Base-by-base conservation (phyloP, 169 alveolate species). In the Plasmodium sp. region DNA sequence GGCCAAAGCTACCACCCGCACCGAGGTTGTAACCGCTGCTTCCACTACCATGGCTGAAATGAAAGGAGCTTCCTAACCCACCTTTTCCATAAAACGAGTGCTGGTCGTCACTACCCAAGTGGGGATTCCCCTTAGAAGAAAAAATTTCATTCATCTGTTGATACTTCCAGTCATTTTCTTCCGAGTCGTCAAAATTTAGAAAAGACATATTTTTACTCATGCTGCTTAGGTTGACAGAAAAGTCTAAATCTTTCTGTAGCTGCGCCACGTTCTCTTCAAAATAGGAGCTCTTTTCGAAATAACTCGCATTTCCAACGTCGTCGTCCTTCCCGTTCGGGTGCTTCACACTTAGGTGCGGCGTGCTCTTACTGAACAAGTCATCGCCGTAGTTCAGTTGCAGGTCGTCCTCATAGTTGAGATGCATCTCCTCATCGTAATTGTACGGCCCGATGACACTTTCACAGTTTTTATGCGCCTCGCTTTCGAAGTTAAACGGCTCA, bases 221-320 rank as follows among this genome's bases (percentile, higher is more conserved):
- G 58, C n/a, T 67, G 77, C 77, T 84, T 33, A 74, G 77, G 45
- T 34, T 84, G 34, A 5, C 72, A 6, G 93, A n/a, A 14, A 72
- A 31, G 39, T 72, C 77, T 72, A 84, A 71, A 27, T 27, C 48
- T 27, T 84, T 84, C 6, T 84, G 77, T 41, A 84, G 33, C 27
- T 84, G 48, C 18, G 51, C 14, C 31, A 67, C 34, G 9, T 39
- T 72, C 10, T 34, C 83, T 5, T 72, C 83, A 22, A 31, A 72
- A 7, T 84, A 41, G 54, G 16, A 16, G 54, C 56, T 33, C 54
- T 84, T 72, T 33, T 45, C 93, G 27, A 43, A 71, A 72, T 39
- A 22, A 31, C 56, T 72, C 36, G n/a, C 33, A 84, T 72, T 72
- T 14, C 33, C 54, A 18, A 39, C 31, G 27, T 71, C 62, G 2